Evolutionary conservation across 371 early-diverging fungal species (phyloP).

Genomic region (Saksenaea oblongispora): DNA sequence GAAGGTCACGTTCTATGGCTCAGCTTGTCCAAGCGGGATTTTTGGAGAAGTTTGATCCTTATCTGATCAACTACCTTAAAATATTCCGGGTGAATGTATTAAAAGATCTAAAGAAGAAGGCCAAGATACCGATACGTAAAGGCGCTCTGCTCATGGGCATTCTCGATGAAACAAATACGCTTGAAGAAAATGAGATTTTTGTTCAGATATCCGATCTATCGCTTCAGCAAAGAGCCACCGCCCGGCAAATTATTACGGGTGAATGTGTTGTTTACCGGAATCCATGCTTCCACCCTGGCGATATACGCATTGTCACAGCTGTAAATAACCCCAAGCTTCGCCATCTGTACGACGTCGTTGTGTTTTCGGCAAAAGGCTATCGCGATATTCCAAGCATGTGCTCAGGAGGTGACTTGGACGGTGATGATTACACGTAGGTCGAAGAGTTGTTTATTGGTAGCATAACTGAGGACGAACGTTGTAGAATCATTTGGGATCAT

Average conservation of each 20-base stretch:
- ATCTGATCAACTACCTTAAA: slow-evolving; percentile 49
- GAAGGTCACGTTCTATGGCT: slow-evolving; percentile 32
- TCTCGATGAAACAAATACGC: slow-evolving; percentile 69
- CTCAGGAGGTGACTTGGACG: slow-evolving; percentile 81
- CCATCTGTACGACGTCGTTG: slow-evolving; percentile 72
- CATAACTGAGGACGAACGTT: neutral
- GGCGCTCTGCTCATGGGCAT: slow-evolving; percentile 70
- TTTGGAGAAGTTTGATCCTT: slow-evolving; percentile 50
- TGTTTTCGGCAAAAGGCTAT: slow-evolving; percentile 70
- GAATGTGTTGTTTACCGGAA: slow-evolving; percentile 59
- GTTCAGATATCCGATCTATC: slow-evolving; percentile 40
- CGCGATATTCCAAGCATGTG: slow-evolving; percentile 72
- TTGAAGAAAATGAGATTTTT: slow-evolving; percentile 69
- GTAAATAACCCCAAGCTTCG: slow-evolving; percentile 58
- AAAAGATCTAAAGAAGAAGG: slow-evolving; percentile 57
- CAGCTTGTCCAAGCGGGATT: slow-evolving; percentile 53
- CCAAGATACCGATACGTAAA: slow-evolving; percentile 58
- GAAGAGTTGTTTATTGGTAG: too few relatives aligned
- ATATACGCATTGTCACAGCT: slow-evolving; percentile 64
- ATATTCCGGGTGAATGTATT: slow-evolving; percentile 49
- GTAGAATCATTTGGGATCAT: slow-evolving; percentile 66
- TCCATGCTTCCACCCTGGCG: slow-evolving; percentile 79
- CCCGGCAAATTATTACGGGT: slow-evolving; percentile 40
- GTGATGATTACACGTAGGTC: slow-evolving; percentile 63
- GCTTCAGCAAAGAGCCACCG: slow-evolving; percentile 11